Evolutionary conservation across 1,284 basidiomycete genomes (phyloP).

Genomic region (Rhodofomes roseus): DNA sequence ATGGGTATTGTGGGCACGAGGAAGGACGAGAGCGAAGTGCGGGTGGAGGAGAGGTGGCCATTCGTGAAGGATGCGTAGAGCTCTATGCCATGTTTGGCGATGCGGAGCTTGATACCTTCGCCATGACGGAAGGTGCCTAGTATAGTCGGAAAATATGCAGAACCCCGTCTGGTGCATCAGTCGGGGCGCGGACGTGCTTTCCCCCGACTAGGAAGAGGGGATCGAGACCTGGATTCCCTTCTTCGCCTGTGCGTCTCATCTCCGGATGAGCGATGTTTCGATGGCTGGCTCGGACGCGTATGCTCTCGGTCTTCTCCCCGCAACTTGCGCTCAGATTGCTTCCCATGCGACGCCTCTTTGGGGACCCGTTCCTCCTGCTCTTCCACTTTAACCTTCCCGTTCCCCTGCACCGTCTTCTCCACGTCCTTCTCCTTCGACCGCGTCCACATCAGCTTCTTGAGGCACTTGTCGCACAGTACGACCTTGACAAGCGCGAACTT

Average conservation of each 20-base stretch:
- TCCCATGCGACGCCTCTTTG: no score
- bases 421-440: slow-evolving; percentile 61
- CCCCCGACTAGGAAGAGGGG: background rate
- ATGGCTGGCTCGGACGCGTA: no score
- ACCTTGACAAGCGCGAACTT: slow-evolving; percentile 88
- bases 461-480: slow-evolving; percentile 75
- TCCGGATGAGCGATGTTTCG: background rate
- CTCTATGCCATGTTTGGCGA: background rate
- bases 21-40: slow-evolving; percentile 8
- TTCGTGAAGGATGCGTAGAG: slow-evolving; percentile 20
- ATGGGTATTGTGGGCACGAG: slow-evolving; percentile 43
- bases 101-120: background rate
- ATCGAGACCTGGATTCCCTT: background rate
- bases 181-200: background rate
- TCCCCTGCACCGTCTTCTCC: background rate
- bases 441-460: slow-evolving; percentile 85
- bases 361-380: background rate
- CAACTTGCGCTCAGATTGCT: no score
- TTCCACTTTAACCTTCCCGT: background rate
- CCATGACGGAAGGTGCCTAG: no score
- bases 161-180: no score
- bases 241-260: background rate
- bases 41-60: slow-evolving; percentile 27
- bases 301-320: no score
- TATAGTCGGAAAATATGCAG: no score